Conservation (phyloP, 1,284 basidiomycete species). For the Tilletia walkeri region DNA sequence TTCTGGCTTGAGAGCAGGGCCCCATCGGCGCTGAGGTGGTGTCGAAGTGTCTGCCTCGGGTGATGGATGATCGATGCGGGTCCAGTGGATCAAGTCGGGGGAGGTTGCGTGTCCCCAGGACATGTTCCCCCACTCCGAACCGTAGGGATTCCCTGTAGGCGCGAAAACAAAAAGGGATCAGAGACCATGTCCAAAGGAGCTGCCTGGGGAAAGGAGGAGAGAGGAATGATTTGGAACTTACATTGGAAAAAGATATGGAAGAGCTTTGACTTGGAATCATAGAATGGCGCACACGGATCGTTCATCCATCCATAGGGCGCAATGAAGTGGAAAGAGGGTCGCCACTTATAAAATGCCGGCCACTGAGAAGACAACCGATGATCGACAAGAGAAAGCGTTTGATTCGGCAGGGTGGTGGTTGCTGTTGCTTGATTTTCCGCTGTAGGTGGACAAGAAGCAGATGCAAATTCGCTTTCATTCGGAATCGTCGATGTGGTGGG, state of each 20-base stretch:
- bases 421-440: no score
- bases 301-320: slow-evolving; percentile 46
- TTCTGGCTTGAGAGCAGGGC: neutral
- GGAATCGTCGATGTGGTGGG: no score
- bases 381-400: neutral
- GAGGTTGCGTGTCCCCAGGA: slow-evolving; percentile 40
- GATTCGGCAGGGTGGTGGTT: no score
- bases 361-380: neutral
- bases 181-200: no score
- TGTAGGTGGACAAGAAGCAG: no score
- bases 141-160: slow-evolving; percentile 30
- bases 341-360: slow-evolving; percentile 30
- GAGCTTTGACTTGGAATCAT: slow-evolving; percentile 30
- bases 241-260: slow-evolving; percentile 44
- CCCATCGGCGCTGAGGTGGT: neutral
- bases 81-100: slow-evolving; percentile 38
- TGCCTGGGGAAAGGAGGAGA: neutral
- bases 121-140: slow-evolving; percentile 43
- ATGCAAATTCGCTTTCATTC: no score
- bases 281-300: slow-evolving; percentile 40
- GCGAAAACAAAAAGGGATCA: neutral
- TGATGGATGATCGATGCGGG: slow-evolving; percentile 15
- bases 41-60: neutral
- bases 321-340: slow-evolving; percentile 37
- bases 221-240: slow-evolving; percentile 11